Evolutionary conservation across 2,329 filamentous ascomycete genomes (phyloP).

Genomic region (Davidsoniella eucalypti): DNA sequence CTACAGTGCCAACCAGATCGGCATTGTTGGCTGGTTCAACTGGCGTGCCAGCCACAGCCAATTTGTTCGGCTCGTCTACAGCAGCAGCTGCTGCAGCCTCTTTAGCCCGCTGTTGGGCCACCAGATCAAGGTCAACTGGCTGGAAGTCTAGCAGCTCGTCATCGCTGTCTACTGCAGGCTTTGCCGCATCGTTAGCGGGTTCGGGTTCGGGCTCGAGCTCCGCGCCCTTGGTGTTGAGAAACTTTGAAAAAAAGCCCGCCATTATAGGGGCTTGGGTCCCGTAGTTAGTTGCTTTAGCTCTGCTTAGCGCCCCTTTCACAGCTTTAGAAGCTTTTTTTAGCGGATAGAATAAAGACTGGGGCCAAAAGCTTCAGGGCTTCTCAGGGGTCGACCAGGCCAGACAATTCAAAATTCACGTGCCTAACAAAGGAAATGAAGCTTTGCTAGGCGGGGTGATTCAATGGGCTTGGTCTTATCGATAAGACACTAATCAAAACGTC

Average conservation of each 20-base stretch:
- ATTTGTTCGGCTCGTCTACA: neutral
- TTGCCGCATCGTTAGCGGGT: neutral
- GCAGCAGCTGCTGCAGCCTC: neutral
- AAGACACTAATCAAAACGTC: too few species aligned
- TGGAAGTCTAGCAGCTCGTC: neutral
- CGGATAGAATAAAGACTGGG: too few species aligned
- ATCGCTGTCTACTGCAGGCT: neutral
- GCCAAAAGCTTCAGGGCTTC: too few species aligned
- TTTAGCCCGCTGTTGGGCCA: neutral
- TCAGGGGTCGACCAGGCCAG: too few species aligned
- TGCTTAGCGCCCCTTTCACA: too few species aligned
- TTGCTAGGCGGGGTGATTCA: too few species aligned
- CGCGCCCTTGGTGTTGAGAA: neutral
- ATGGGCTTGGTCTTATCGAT: too few species aligned
- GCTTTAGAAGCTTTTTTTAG: too few species aligned
- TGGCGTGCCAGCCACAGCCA: neutral
- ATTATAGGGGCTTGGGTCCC: neutral
- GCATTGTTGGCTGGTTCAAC: neutral
- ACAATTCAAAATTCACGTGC: too few species aligned
- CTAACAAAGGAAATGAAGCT: too few species aligned
- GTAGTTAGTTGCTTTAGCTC: neutral
- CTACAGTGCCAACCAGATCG: neutral
- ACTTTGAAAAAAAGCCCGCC: slow-evolving; percentile 11
- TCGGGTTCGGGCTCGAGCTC: neutral
- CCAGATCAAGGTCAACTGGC: slow-evolving; percentile 1